phyloP scores from a whole-genome alignment of 352 stramenopile species.

The Globisporangium paddicum region DNA sequence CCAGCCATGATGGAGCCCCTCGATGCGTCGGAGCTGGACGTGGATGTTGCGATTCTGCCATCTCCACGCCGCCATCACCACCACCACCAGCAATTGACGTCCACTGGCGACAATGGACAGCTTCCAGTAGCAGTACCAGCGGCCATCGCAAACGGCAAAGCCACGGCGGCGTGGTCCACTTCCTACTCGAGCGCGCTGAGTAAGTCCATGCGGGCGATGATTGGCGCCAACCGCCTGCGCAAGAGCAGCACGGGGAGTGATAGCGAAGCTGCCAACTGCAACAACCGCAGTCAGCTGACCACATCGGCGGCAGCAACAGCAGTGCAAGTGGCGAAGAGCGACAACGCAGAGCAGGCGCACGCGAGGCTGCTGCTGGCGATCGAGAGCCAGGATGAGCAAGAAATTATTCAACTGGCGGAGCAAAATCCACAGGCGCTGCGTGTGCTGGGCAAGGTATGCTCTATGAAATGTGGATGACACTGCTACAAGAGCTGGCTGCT shows the following conservation, averaged over 20 bases:
- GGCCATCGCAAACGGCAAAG: background rate
- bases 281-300: background rate
- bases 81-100: background rate
- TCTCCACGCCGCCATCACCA: too few species aligned
- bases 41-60: background rate
- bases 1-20: slow-evolving; percentile 6
- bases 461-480: background rate
- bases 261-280: background rate
- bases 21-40: slow-evolving; percentile 1
- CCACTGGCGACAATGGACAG: slow-evolving; percentile 4
- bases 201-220: slow-evolving; percentile 59
- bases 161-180: slow-evolving; percentile 7
- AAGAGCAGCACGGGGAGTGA: background rate
- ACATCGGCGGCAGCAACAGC: background rate
- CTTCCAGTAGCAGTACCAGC: too few species aligned
- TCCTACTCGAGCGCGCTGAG: slow-evolving; percentile 39
- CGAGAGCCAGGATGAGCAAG: slow-evolving; percentile 39
- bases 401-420: slow-evolving; percentile 33
- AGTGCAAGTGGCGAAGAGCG: background rate
- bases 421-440: slow-evolving; percentile 29
- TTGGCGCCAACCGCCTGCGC: slow-evolving; percentile 18
- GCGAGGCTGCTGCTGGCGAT: slow-evolving; percentile 29
- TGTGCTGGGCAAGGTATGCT: slow-evolving; percentile 21
- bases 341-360: slow-evolving; percentile 19
- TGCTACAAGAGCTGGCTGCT: background rate